Conservation (phyloP, 305 asterid species). For the Solanum hybrid region DNA sequence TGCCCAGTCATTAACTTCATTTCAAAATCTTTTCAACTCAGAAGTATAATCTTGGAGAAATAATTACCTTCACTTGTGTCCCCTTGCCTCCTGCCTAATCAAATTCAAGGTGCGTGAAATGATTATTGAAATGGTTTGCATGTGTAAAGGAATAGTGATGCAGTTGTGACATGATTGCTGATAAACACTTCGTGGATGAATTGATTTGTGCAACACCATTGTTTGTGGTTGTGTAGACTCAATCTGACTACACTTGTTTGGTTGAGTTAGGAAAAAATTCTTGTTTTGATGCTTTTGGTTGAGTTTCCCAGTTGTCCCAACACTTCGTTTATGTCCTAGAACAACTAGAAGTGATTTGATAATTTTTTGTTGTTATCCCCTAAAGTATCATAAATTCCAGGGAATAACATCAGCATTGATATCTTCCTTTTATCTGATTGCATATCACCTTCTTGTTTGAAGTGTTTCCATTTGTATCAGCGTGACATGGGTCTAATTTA, state of each 20-base stretch:
- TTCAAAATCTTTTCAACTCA: neutral
- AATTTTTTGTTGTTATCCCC: neutral
- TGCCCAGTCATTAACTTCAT: neutral
- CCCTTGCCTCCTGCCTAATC: neutral
- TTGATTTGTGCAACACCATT: neutral
- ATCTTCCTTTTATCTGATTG: conserved; percentile 3
- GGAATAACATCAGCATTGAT: neutral
- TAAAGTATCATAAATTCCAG: neutral
- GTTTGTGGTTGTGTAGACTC: neutral
- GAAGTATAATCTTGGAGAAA: neutral
- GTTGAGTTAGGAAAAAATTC: neutral
- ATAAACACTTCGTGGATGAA: neutral
- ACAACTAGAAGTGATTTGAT: neutral
- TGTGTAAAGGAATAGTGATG: neutral
- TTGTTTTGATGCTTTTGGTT: neutral
- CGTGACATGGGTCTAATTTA: conserved; percentile 9
- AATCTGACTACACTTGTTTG: neutral
- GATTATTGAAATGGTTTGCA: neutral
- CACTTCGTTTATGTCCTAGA: neutral
- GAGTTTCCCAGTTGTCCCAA: neutral
- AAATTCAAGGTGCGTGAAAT: neutral
- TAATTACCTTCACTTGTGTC: neutral
- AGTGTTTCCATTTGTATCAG: conserved; percentile 6
- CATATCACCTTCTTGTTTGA: neutral
- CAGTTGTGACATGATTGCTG: neutral